A percentile compares a stretch with the other conserved stretches of the same genome.
These are phyloP conservation scores for Schizosaccharomyces lindneri DNA, from an alignment of 805 yeast genomes.

Conservation along the genomic window DNA sequence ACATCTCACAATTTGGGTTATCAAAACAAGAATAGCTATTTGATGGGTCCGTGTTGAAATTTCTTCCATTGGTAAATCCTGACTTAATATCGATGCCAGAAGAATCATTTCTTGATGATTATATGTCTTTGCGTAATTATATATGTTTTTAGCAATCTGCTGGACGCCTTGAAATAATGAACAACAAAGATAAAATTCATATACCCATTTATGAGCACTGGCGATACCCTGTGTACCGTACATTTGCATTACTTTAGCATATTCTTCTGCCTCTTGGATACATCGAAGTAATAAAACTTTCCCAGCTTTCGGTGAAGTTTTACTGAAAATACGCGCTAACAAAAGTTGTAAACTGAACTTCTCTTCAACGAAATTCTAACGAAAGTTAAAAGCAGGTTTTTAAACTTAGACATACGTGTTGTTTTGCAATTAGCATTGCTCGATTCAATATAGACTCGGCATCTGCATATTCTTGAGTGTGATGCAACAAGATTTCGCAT, in stretches of 20 bases:
- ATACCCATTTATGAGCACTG: neutral
- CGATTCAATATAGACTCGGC: neutral
- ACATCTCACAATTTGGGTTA: neutral
- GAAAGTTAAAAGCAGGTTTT: neutral
- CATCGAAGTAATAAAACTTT: neutral
- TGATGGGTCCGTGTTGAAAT: neutral
- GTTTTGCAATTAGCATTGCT: neutral
- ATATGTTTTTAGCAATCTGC: neutral
- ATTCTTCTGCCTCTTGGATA: neutral
- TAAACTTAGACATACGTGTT: neutral
- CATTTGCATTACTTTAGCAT: neutral
- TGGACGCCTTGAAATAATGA: neutral
- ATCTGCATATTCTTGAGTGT: neutral
- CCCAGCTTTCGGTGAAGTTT: neutral
- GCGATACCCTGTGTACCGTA: neutral
- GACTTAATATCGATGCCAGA: neutral
- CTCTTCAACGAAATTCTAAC: neutral
- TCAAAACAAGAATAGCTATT: neutral
- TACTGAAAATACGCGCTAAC: neutral
- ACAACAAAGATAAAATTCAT: neutral
- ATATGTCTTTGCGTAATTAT: neutral
- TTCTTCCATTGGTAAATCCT: neutral
- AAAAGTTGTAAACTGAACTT: neutral
- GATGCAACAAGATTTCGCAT: neutral
- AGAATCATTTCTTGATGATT: neutral